Percentiles rank a stretch among this genome's conserved stretches.
Conservation (phyloP, 495 filamentous ascomycete species). For the Lichina pygmaea region DNA sequence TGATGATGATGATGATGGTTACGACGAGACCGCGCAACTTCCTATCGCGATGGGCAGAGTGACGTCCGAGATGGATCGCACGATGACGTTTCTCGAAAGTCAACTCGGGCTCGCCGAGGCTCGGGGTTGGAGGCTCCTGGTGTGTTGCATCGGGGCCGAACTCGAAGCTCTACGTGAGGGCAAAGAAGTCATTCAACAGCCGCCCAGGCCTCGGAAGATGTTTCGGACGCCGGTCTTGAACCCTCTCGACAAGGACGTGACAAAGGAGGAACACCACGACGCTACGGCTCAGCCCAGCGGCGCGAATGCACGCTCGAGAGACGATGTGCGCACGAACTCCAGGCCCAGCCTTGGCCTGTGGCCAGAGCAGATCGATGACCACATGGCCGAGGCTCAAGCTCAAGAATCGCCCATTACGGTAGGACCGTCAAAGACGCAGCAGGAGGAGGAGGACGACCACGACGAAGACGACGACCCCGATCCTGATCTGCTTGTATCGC, state of each 20-base stretch:
- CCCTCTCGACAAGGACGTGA: too few species aligned
- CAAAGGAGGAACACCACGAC: too few species aligned
- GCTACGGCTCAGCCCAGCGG: too few species aligned
- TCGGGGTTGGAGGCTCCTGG: constrained; percentile 61
- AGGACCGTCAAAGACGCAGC: too few species aligned
- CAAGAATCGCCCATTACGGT: too few species aligned
- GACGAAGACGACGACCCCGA: constrained; percentile 3
- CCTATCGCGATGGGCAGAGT: constrained; percentile 18
- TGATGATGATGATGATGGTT: constrained; percentile 6
- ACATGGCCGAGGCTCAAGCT: too few species aligned
- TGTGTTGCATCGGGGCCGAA: constrained; percentile 74
- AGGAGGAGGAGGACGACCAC: background rate
- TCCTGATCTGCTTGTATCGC: background rate
- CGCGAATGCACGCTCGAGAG: too few species aligned
- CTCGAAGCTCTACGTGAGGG: constrained; percentile 58
- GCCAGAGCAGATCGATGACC: too few species aligned
- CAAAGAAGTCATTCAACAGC: constrained; percentile 17
- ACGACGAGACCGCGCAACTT: constrained; percentile 2
- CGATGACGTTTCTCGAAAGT: constrained; percentile 29
- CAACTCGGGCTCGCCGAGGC: constrained; percentile 31
- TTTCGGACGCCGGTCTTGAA: too few species aligned
- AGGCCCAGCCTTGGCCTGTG: too few species aligned
- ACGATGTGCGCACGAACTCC: too few species aligned
- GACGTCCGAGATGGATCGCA: constrained; percentile 25
- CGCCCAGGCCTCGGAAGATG: too few species aligned